Evolutionary conservation across 768 basidiomycete species (phyloP).

Genomic region (Floccularia luteovirens): DNA sequence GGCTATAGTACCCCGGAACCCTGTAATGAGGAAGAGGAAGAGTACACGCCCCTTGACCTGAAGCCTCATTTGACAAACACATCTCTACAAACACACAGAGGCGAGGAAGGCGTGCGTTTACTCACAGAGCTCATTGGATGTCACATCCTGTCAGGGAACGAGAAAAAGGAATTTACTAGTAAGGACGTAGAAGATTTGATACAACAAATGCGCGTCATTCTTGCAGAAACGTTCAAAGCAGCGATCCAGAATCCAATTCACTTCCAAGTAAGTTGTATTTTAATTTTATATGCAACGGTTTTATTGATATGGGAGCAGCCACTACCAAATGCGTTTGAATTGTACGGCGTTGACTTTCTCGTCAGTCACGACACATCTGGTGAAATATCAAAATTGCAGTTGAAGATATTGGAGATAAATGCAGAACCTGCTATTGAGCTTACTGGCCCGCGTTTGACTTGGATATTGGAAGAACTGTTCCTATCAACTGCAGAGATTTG

Average conservation of each 20-base stretch:
- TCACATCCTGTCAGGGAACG: slow-evolving; percentile 32
- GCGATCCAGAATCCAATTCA: slow-evolving; percentile 75
- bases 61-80: slow-evolving; percentile 88
- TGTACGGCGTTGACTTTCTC: slow-evolving; percentile 92
- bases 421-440: slow-evolving; percentile 95
- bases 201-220: slow-evolving; percentile 51
- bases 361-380: slow-evolving; percentile 37
- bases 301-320: too few relatives aligned
- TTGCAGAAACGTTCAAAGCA: slow-evolving; percentile 82
- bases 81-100: slow-evolving; percentile 63
- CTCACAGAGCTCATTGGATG: slow-evolving; percentile 75
- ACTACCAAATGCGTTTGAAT: slow-evolving; percentile 87
- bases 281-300: background rate
- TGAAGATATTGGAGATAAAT: slow-evolving; percentile 86
- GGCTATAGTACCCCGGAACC: slow-evolving; percentile 53
- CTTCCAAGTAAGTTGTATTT: slow-evolving; percentile 57
- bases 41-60: slow-evolving; percentile 36
- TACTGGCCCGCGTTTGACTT: slow-evolving; percentile 75
- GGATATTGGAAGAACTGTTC: slow-evolving; percentile 81
- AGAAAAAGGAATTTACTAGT: slow-evolving; percentile 15
- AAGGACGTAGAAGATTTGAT: slow-evolving; percentile 39
- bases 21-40: slow-evolving; percentile 13
- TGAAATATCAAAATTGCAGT: slow-evolving; percentile 33
- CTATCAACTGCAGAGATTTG: slow-evolving; percentile 57
- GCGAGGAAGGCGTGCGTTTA: slow-evolving; percentile 68